Conservation (phyloP, 768 basidiomycete species). For the Cystofilobasidium ferigula region DNA sequence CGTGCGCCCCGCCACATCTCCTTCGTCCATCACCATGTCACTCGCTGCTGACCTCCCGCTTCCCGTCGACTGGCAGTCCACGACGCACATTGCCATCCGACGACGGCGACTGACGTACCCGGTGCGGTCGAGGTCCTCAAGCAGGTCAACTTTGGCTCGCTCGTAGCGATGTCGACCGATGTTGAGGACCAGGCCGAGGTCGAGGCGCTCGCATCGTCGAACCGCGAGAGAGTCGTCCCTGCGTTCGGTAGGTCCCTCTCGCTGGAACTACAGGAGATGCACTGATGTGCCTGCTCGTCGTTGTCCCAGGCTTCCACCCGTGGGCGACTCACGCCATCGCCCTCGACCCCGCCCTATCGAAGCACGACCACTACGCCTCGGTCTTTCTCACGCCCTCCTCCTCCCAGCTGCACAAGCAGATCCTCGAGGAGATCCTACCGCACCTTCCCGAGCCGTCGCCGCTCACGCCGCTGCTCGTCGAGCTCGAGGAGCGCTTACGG, state of each 20-base stretch:
- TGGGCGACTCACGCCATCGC: constrained; percentile 82
- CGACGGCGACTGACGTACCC: not conserved
- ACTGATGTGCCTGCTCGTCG: not conserved
- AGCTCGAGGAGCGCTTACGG: constrained; percentile 53
- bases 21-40: not conserved
- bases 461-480: constrained; percentile 50
- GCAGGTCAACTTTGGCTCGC: not conserved
- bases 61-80: not conserved
- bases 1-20: not conserved
- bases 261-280: not conserved
- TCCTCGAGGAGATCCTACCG: constrained; percentile 52
- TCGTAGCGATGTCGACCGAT: not conserved
- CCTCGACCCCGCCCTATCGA: constrained; percentile 40
- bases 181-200: constrained; percentile 10
- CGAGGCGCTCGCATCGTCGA: not conserved
- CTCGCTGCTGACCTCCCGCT: not conserved
- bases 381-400: constrained; percentile 49
- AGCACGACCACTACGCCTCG: constrained; percentile 60
- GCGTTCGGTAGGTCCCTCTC: not conserved
- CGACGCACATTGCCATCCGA: constrained; percentile 16
- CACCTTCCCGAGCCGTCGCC: constrained; percentile 61
- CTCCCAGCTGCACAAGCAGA: constrained; percentile 35
- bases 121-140: not conserved
- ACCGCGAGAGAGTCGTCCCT: not conserved
- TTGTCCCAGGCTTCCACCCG: constrained; percentile 68